A percentile compares a stretch with the other conserved stretches of the same genome.
Conservation (phyloP, 2,329 filamentous ascomycete genomes). For the Cytospora chrysosperma region DNA sequence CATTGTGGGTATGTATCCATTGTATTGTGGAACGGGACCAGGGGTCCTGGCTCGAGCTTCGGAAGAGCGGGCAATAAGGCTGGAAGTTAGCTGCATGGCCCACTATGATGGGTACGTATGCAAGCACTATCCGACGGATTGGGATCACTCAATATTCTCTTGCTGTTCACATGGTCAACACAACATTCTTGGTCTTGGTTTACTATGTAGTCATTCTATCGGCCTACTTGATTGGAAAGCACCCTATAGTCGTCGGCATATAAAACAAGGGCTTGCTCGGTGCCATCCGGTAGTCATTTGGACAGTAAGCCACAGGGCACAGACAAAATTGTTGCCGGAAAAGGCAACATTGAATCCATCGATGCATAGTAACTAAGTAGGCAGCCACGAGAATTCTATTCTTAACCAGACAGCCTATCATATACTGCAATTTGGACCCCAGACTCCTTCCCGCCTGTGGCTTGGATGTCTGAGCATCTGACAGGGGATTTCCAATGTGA, state of each 20-base stretch:
- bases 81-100: background rate
- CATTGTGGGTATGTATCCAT: background rate
- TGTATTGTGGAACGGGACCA: background rate
- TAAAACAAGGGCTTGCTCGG: background rate
- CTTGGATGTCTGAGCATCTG: background rate
- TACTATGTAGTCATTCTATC: too few species aligned
- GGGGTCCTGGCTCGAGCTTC: background rate
- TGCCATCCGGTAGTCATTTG: background rate
- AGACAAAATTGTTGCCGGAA: background rate
- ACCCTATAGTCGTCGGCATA: background rate
- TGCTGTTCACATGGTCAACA: background rate
- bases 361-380: background rate
- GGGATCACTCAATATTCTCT: background rate
- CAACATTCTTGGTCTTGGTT: background rate
- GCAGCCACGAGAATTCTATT: background rate
- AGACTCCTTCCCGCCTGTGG: background rate
- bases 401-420: background rate
- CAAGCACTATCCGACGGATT: background rate
- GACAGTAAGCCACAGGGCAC: background rate
- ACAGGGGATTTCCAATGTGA: background rate
- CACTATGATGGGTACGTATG: background rate
- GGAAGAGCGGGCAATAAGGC: background rate
- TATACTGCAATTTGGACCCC: background rate
- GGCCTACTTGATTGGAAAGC: background rate
- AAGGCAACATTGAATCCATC: background rate